Conservation (phyloP, 495 filamentous ascomycete genomes). For the Collariella sp. region DNA sequence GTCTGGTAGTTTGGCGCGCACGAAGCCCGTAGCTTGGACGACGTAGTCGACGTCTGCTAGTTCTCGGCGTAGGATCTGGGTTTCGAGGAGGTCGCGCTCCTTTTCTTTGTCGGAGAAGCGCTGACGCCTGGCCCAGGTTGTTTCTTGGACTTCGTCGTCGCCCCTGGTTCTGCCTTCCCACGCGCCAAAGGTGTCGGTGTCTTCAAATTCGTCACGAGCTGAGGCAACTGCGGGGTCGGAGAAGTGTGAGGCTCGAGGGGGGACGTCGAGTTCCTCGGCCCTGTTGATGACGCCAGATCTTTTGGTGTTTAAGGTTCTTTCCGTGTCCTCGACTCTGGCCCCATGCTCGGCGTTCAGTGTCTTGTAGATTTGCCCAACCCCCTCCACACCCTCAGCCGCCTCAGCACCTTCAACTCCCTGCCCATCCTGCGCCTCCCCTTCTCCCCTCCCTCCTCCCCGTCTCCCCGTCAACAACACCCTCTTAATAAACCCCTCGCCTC, state of each 20-base stretch:
- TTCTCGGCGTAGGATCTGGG: background rate
- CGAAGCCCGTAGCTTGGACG: constrained; percentile 16
- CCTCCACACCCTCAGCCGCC: no score
- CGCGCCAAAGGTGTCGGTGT: no score
- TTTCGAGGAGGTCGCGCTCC: background rate
- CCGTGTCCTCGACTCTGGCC: background rate
- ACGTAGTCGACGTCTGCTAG: constrained; percentile 13
- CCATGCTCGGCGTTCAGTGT: background rate
- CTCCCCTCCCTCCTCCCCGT: background rate
- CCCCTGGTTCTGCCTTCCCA: no score
- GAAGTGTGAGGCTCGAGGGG: no score
- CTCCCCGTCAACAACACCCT: background rate
- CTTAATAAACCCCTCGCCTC: constrained; percentile 42
- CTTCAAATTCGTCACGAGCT: no score
- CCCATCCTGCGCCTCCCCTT: no score
- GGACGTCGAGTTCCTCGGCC: no score
- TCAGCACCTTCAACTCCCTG: no score
- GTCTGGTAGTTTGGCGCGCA: background rate
- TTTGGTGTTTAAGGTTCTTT: no score
- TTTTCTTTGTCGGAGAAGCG: background rate
- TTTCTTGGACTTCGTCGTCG: background rate
- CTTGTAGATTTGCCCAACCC: no score
- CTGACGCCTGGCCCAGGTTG: background rate
- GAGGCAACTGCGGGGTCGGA: no score
- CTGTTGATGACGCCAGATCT: no score